phyloP scores from a whole-genome alignment of 2,329 filamentous ascomycete species.

The Leptographium lundbergii region DNA sequence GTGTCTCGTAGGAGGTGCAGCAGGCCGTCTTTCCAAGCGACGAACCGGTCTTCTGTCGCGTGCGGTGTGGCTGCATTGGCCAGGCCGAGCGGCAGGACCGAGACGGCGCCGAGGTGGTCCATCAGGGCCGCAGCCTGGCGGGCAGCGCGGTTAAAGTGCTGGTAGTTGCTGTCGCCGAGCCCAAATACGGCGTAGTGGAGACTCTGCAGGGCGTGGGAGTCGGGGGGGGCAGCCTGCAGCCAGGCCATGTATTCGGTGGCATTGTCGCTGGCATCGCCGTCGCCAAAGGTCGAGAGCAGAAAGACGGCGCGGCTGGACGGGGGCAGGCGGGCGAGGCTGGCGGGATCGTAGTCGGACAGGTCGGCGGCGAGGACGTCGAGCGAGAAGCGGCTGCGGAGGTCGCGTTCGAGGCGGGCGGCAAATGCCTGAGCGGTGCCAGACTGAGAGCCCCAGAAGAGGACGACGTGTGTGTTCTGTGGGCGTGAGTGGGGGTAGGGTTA shows the following conservation, averaged over 20 bases:
- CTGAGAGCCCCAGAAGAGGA: slow-evolving; percentile 20
- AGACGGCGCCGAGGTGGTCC: neutral
- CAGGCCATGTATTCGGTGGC: slow-evolving; percentile 18
- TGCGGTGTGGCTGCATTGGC: neutral
- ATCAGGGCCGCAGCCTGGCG: slow-evolving; percentile 6
- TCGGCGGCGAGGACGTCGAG: slow-evolving; percentile 23
- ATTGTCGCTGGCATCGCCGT: slow-evolving; percentile 29
- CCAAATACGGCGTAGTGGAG: slow-evolving; percentile 24
- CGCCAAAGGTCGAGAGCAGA: slow-evolving; percentile 26
- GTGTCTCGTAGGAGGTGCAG: neutral
- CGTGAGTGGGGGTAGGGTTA: too few species aligned
- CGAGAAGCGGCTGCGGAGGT: slow-evolving; percentile 13
- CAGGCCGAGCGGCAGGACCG: neutral
- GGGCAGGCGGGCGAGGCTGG: slow-evolving; percentile 20
- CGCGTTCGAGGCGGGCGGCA: slow-evolving; percentile 23
- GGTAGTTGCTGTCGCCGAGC: slow-evolving; percentile 25
- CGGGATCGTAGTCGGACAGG: slow-evolving; percentile 27
- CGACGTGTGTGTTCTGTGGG: neutral
- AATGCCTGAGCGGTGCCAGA: slow-evolving; percentile 32
- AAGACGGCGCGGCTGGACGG: slow-evolving; percentile 20
- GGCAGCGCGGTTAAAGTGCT: slow-evolving; percentile 24
- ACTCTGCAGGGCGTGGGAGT: slow-evolving; percentile 3
- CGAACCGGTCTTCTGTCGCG: neutral
- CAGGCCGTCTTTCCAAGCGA: neutral
- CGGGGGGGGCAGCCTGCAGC: slow-evolving; percentile 12